Evolutionary conservation across 2,329 filamentous ascomycete genomes (phyloP), one percentile per base, ranked within the genome.

Genomic region (Hortaea werneckii): DNA sequence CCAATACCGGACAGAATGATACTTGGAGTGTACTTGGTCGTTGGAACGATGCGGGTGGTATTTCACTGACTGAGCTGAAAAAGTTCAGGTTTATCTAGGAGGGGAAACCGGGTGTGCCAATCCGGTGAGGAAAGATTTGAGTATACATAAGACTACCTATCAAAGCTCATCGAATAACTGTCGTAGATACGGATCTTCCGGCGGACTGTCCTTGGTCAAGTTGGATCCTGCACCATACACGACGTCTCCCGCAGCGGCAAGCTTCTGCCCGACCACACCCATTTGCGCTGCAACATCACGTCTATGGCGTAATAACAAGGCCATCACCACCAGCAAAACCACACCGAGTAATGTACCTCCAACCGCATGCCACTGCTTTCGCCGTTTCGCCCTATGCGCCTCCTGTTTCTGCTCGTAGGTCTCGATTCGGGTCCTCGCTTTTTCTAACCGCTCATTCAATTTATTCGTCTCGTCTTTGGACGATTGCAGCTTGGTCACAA

Each of bases 381-480:
- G 52, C 7, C 58, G 84, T 56, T 72, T 78, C 56, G 83, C 79
- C 64, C 85, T 78, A 73, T 81, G 83, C 56, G 80, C 77, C 41
- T 69, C 71, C 63, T 88, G 84, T 1, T 77, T 74, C 46, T 71
- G 72, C 61, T 85, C 82, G 75, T 83, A 85, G 28, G 70, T 68
- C 59, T 85, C 81, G 10, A 89, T 78, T 6, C 78, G 73, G 45
- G 74, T 66, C 42, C 78, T 73, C 9, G 86, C 82, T 10, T 72
- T 66, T 43, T 82, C 79, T 3, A 90, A 77, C 41, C 85, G 72
- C 38, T 70, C 71, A 48, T 79, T 79, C 34, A 88, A 69, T 11
- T 67, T 65, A 42, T 75, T 70, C 32, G 84, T 79, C 54, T 74
- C 78, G 41, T 76, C 67, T 40, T 80, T 77, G 7, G 80, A 80